Base-by-base conservation (phyloP, 2,329 filamentous ascomycete species). In the Malbranchea zuffiana region DNA sequence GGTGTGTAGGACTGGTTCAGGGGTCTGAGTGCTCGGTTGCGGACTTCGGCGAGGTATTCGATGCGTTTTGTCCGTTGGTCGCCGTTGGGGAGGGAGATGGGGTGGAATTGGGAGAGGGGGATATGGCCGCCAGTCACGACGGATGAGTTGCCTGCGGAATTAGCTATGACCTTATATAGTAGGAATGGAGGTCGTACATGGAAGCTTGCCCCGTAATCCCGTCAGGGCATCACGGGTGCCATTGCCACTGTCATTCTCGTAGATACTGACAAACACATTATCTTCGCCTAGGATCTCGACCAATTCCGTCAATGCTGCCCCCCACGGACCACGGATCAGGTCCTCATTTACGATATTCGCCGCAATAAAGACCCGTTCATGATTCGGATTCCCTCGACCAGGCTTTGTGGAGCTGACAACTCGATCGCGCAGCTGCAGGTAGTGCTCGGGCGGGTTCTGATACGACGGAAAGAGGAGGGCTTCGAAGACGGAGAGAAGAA, bases 261-360 rank as follows among this genome's bases (percentile, higher is more conserved):
- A 43, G 17, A 43, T 32, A 28, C 41, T 43, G 18, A 43, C 37
- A 35, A 43, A 43, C 16, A 42, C 40, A 32, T 42, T 42, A 3
- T 39, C 20, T 16, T 39, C 26, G 3, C 41, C 40, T 8, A 42
- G 27, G 2, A 42, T 17, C 12, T 32, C 32, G 13, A 42, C 28
- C 32, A 42, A 30, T 18, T 42, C 36, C n/a, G 32, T 27, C 17
- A 42, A 10, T 12, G 40, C 20, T 3, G 23, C 13, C 5, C 40
- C 40, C 40, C 40, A 42, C 3, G 36, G 16, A 2, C 36, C 36
- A 10, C 32, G 25, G 15, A 42, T 35, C 27, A 42, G 12, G n/a
- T 42, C 32, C 24, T 39, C 36, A 11, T 39, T 39, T 25, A 42
- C 26, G 18, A 42, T 42, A 16, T 42, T 42, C 8, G 40, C 40